These are phyloP conservation scores for Chalciporus piperatus DNA, from an alignment of 768 basidiomycete genomes.

Conservation along the genomic window DNA sequence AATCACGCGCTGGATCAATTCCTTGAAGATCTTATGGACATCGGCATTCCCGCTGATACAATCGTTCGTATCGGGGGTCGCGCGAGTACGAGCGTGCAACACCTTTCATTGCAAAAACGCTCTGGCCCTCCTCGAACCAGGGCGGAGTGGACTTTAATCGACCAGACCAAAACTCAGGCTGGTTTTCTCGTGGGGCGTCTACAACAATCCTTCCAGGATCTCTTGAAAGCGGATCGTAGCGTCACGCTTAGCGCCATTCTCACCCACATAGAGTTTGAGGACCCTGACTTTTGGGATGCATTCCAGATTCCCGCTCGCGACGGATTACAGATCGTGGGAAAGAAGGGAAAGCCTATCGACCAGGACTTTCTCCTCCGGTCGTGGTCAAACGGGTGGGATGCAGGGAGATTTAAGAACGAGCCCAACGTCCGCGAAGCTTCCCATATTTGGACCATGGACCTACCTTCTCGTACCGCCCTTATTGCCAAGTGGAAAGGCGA, in stretches of 20 bases:
- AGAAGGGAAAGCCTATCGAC: slow-evolving; percentile 35
- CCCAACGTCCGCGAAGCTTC: slow-evolving; percentile 23
- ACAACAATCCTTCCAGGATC: slow-evolving; percentile 30
- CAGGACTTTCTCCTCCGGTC: slow-evolving; percentile 42
- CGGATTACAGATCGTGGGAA: slow-evolving; percentile 45
- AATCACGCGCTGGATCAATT: slow-evolving; percentile 77
- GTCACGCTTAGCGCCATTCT: slow-evolving; percentile 35
- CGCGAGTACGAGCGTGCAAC: slow-evolving; percentile 45
- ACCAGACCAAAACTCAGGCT: slow-evolving; percentile 33
- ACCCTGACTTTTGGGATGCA: slow-evolving; percentile 42
- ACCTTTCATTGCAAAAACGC: slow-evolving; percentile 39
- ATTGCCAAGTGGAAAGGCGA: slow-evolving; percentile 36
- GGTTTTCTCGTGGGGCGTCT: slow-evolving; percentile 21
- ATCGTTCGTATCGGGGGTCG: slow-evolving; percentile 64
- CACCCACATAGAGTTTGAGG: slow-evolving; percentile 50
- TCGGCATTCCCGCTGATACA: slow-evolving; percentile 47
- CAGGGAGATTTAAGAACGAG: slow-evolving; percentile 39
- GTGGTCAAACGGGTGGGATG: slow-evolving; percentile 46
- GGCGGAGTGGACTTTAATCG: slow-evolving; percentile 41
- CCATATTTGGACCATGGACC: slow-evolving; percentile 39
- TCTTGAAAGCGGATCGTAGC: slow-evolving; percentile 12
- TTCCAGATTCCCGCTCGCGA: slow-evolving; percentile 44
- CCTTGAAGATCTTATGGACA: slow-evolving; percentile 56
- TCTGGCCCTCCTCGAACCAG: slow-evolving; percentile 21
- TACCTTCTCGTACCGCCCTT: slow-evolving; percentile 23